Conservation (phyloP, 495 filamentous ascomycete species). For the Annulohypoxylon stygium region DNA sequence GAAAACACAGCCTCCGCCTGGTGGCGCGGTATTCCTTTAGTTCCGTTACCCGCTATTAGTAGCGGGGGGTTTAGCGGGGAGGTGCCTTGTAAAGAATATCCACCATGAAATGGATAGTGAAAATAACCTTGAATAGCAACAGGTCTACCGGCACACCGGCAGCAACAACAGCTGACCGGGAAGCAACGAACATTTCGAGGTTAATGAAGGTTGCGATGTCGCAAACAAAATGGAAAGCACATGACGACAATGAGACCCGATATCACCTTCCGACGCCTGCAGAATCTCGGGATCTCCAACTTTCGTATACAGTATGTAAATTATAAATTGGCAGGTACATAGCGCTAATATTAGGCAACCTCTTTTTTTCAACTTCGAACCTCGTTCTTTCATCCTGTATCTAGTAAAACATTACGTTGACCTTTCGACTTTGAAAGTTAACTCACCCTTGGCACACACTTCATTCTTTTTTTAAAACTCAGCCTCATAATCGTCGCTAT, state of each 20-base stretch:
- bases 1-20: constrained; percentile 32
- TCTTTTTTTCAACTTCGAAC: neutral
- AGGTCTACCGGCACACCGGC: constrained; percentile 1
- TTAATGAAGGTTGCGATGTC: neutral
- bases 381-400: constrained; percentile 1
- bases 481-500: constrained; percentile 36
- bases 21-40: constrained; percentile 36
- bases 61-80: constrained; percentile 11
- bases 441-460: constrained; percentile 28
- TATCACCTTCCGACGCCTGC: neutral
- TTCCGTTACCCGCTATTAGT: constrained; percentile 18
- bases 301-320: constrained; percentile 1
- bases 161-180: neutral
- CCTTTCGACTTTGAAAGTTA: constrained; percentile 6
- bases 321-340: neutral
- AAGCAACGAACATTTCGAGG: neutral
- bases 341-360: neutral
- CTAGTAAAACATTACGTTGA: constrained; percentile 9
- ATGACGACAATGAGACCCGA: constrained; percentile 43
- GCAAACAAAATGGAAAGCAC: constrained; percentile 32
- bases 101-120: neutral
- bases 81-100: constrained; percentile 19
- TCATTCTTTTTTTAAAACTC: constrained; percentile 36
- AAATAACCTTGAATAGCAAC: constrained; percentile 8
- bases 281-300: constrained; percentile 2